phyloP scores from a whole-genome alignment of 2,329 filamentous ascomycete genomes.

The Sporothrix dimorphospora region DNA sequence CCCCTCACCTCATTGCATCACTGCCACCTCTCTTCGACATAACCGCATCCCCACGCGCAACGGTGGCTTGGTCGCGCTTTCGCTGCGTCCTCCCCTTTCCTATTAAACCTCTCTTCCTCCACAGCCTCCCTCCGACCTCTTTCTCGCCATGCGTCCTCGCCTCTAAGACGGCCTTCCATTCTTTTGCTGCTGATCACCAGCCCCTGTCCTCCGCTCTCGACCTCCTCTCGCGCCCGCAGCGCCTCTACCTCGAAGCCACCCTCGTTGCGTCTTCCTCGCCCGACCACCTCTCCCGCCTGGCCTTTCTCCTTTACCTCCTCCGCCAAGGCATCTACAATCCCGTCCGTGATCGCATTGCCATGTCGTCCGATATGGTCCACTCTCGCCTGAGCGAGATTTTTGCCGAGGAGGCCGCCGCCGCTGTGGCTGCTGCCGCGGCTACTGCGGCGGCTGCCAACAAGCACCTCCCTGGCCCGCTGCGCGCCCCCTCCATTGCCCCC shows the following conservation, averaged over 20 bases:
- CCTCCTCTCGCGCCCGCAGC: neutral
- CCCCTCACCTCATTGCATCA: slow-evolving; percentile 18
- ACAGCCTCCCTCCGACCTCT: neutral
- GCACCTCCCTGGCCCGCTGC: slow-evolving; percentile 51
- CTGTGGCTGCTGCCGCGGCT: slow-evolving; percentile 36
- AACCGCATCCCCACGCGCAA: slow-evolving; percentile 10
- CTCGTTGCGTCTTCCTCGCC: neutral
- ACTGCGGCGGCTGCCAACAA: slow-evolving; percentile 43
- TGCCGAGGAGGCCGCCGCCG: slow-evolving; percentile 32
- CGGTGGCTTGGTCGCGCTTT: slow-evolving; percentile 20
- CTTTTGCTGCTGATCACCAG: neutral
- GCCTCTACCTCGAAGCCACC: neutral
- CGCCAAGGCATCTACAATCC: neutral
- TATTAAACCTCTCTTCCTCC: slow-evolving; percentile 17
- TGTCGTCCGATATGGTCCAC: slow-evolving; percentile 30
- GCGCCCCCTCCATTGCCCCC: slow-evolving; percentile 57
- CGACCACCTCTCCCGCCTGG: slow-evolving; percentile 6
- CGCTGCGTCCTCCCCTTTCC: slow-evolving; percentile 17
- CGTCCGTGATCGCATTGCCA: slow-evolving; percentile 15
- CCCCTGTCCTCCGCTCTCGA: slow-evolving; percentile 1
- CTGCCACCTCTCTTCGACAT: neutral
- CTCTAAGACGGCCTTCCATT: slow-evolving; percentile 11
- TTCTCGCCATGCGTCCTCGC: slow-evolving; percentile 22
- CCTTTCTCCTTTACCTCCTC: neutral
- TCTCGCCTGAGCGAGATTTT: slow-evolving; percentile 33